A percentile compares a stretch with the other conserved stretches of the same genome.
Conservation (phyloP, 2,329 filamentous ascomycete species). For the Chaetomiaceae sp. region DNA sequence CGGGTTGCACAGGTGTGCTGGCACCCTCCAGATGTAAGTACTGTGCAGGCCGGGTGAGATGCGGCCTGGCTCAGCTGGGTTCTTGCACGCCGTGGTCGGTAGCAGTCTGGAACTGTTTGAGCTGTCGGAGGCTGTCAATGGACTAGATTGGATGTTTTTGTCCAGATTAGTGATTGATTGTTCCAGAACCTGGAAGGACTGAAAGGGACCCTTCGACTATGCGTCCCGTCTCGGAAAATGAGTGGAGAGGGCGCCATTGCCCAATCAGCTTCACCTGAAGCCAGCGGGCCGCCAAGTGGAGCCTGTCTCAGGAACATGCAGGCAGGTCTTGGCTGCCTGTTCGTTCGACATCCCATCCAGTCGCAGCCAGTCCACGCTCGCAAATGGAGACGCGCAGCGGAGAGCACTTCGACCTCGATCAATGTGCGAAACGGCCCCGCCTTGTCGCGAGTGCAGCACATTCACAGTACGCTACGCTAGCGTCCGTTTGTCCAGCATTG, state of each 20-base stretch:
- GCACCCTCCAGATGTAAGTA: too few relatives aligned
- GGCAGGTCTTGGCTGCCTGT: not conserved
- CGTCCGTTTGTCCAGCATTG: not conserved
- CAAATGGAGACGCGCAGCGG: constrained; percentile 6
- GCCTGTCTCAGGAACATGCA: constrained; percentile 7
- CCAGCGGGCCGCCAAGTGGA: constrained; percentile 6
- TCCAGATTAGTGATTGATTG: too few relatives aligned
- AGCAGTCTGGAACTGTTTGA: too few relatives aligned
- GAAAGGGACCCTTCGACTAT: too few relatives aligned
- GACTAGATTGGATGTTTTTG: too few relatives aligned
- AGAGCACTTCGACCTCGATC: not conserved
- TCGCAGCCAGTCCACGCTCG: not conserved
- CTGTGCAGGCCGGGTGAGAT: too few relatives aligned
- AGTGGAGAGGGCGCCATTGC: constrained; percentile 1
- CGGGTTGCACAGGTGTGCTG: constrained; percentile 1
- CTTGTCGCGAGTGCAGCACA: not conserved
- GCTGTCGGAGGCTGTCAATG: too few relatives aligned
- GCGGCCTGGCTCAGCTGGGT: too few relatives aligned
- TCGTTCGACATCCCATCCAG: not conserved
- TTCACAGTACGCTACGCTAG: too few relatives aligned
- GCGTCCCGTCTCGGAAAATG: too few relatives aligned
- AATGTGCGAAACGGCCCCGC: not conserved
- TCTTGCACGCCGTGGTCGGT: too few relatives aligned
- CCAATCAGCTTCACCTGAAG: constrained; percentile 1
- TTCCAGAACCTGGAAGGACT: too few relatives aligned